Evolutionary conservation across 345 rosid genomes (phyloP), one percentile per base, ranked within the genome.

Genomic region (Pistacia integerrima): DNA sequence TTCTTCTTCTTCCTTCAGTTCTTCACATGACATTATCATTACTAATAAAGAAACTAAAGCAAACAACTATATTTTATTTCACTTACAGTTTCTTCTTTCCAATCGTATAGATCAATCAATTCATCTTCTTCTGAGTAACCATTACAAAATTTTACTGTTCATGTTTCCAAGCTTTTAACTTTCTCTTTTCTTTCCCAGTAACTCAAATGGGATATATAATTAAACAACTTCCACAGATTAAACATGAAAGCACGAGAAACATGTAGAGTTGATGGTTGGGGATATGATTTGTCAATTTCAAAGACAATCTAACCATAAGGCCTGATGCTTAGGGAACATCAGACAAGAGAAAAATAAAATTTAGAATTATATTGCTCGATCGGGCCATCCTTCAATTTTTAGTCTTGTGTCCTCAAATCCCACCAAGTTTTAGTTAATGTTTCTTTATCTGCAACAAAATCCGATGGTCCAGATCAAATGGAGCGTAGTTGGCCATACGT

Each of bases 251-350:
- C 51, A 61, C 17, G 51, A 58, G 60, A 59, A 62, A 14, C 36
- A 55, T 36, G 33, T 70, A 12, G 49, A 70, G 46, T 3, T 63
- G 11, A 8, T 41, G 9, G 13, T 65, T 65, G 69, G 51, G 69
- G 35, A 76, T 25, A 41, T 41, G 69, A 77, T 72, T 73, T 69
- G 73, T 72, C 70, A 76, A 82, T 79, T 41, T 80, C 76, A 61
- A 58, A 67, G 64, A 67, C 69, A 67, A 73, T 78, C 70, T 71
- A 56, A 76, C 65, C 67, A 64, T 68, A 22, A 75, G 82, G 36
- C 54, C 74, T 64, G 14, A 46, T 74, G 84, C 60, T 74, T 64
- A 78, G 85, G 83, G 65, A 74, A 82, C 79, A 76, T 68, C 76
- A 84, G 84, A 82, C 84, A 78, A 54, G 75, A 66, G 67, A 63